These are phyloP conservation scores for Pseudohyphozyma bogoriensis DNA, from an alignment of 768 basidiomycete genomes.

Conservation along the genomic window DNA sequence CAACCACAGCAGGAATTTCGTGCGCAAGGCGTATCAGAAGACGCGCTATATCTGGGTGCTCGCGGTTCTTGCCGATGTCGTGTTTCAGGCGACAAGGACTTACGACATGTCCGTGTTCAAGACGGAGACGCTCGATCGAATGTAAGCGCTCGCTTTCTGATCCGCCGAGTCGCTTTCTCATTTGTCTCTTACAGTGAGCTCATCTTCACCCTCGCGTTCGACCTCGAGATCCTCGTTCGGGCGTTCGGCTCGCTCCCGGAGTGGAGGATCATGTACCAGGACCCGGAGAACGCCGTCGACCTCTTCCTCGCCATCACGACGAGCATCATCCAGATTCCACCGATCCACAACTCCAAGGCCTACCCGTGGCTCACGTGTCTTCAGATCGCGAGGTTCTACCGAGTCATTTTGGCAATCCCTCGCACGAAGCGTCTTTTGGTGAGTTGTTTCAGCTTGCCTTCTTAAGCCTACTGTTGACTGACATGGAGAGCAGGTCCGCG, in stretches of 20 bases:
- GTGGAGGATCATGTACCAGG: slow-evolving; percentile 64
- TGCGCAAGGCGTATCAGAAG: slow-evolving; percentile 7
- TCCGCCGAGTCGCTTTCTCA: too few species aligned
- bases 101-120: slow-evolving; percentile 39
- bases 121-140: slow-evolving; percentile 41
- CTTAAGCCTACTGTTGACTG: not conserved
- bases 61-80: slow-evolving; percentile 60
- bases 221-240: slow-evolving; percentile 73
- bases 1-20: not conserved
- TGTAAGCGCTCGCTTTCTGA: too few species aligned
- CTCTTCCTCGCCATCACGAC: slow-evolving; percentile 61
- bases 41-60: slow-evolving; percentile 63
- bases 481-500: slow-evolving; percentile 51
- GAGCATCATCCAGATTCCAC: slow-evolving; percentile 74
- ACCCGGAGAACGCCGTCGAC: slow-evolving; percentile 61
- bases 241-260: slow-evolving; percentile 57
- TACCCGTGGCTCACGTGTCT: slow-evolving; percentile 89
- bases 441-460: slow-evolving; percentile 29
- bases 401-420: slow-evolving; percentile 80
- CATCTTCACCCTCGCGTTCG: slow-evolving; percentile 69
- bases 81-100: slow-evolving; percentile 59
- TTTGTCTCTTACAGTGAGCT: too few species aligned
- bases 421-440: slow-evolving; percentile 83
- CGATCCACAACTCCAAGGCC: slow-evolving; percentile 50
- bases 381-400: slow-evolving; percentile 72